A percentile compares a stretch with the other conserved stretches of the same genome.
These are phyloP conservation scores for Penicillium palitans DNA, from an alignment of 2,329 filamentous ascomycete genomes.

Conservation along the genomic window DNA sequence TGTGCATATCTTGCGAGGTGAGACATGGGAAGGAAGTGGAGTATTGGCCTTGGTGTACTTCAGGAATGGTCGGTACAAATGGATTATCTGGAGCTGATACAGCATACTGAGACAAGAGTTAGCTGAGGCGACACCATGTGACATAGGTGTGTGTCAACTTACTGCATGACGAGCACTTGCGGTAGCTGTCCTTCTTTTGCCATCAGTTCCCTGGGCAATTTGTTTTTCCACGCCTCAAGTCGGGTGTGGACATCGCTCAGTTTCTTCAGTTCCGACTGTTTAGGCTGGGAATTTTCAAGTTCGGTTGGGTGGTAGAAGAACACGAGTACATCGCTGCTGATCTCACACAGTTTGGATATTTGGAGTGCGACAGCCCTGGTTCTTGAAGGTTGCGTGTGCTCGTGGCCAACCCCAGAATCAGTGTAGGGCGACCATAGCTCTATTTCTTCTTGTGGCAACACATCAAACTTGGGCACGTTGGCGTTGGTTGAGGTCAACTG, in stretches of 20 bases:
- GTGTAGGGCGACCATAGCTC: constrained; percentile 86
- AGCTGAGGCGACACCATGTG: constrained; percentile 7
- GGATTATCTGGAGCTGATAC: constrained; percentile 91
- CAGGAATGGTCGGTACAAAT: constrained; percentile 91
- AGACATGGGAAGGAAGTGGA: constrained; percentile 81
- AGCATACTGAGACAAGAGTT: constrained; percentile 71
- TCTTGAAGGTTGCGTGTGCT: constrained; percentile 74
- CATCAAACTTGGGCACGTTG: constrained; percentile 84
- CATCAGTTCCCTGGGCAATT: constrained; percentile 82
- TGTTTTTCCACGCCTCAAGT: constrained; percentile 83
- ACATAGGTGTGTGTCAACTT: constrained; percentile 45
- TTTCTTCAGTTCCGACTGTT: constrained; percentile 84
- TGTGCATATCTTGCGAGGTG: constrained; percentile 85
- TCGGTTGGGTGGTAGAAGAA: constrained; percentile 85
- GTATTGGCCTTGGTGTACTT: constrained; percentile 82
- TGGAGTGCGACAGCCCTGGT: constrained; percentile 81
- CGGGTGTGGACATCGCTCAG: constrained; percentile 87
- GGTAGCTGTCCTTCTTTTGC: constrained; percentile 86
- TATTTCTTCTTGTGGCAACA: constrained; percentile 84
- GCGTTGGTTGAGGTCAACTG: constrained; percentile 78
- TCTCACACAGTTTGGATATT: constrained; percentile 81
- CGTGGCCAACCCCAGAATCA: constrained; percentile 73
- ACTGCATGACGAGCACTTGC: constrained; percentile 83
- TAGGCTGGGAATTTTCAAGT: constrained; percentile 64
- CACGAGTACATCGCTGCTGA: constrained; percentile 83